These are phyloP conservation scores for Sicyos edulis DNA, from an alignment of 306 rosid genomes.

Conservation along the genomic window DNA sequence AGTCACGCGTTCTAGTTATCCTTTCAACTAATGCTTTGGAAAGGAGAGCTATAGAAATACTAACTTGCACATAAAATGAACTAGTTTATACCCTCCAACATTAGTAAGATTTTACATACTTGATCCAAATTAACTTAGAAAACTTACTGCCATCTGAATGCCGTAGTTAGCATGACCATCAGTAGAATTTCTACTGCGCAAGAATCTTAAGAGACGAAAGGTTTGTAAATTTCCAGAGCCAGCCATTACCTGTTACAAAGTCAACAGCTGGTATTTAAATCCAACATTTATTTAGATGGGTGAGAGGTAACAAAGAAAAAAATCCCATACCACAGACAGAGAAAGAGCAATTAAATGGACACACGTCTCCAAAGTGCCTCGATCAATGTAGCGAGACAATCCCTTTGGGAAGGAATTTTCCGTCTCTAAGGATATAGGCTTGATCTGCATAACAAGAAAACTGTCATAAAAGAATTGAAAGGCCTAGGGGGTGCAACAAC, in stretches of 20 bases:
- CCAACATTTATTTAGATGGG: constrained; percentile 5
- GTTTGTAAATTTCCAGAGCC: constrained; percentile 97
- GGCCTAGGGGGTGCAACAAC: constrained; percentile 26
- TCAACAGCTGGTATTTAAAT: constrained; percentile 10
- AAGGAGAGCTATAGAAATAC: neutral
- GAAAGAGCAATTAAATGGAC: constrained; percentile 91
- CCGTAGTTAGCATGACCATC: constrained; percentile 93
- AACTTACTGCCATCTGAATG: constrained; percentile 93
- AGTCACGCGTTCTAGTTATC: neutral
- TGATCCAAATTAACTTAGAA: constrained; percentile 15
- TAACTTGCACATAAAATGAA: constrained; percentile 4
- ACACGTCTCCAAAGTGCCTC: constrained; percentile 85
- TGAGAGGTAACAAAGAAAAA: constrained; percentile 13
- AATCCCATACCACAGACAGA: constrained; percentile 66
- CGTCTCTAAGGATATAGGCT: constrained; percentile 57
- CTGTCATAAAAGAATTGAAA: constrained; percentile 21
- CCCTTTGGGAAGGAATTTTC: constrained; percentile 73
- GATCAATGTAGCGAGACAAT: constrained; percentile 71
- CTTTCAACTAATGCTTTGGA: neutral
- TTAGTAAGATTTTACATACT: neutral
- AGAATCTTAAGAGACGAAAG: constrained; percentile 72
- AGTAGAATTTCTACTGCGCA: constrained; percentile 78
- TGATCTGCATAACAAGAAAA: constrained; percentile 46
- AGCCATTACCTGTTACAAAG: constrained; percentile 77
- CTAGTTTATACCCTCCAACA: constrained; percentile 9